Evolutionary conservation across 2,329 filamentous ascomycete genomes (phyloP).

Genomic region (Fusarium citri): DNA sequence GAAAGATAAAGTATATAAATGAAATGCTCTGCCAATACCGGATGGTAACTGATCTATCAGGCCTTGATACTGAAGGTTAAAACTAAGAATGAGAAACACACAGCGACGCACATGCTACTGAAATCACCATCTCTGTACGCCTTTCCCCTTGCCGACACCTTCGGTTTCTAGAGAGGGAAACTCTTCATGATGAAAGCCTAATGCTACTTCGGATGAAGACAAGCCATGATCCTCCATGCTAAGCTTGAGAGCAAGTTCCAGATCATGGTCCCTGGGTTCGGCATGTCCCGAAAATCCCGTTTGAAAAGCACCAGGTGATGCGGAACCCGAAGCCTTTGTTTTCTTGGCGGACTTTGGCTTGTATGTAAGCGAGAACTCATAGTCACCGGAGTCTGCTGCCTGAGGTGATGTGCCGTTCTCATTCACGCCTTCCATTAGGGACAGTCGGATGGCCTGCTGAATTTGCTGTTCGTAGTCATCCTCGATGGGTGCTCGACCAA

Average conservation of each 20-base stretch:
- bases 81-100: conserved; percentile 1
- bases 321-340: conserved; percentile 51
- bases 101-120: background rate
- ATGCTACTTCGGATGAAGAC: conserved; percentile 17
- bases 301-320: conserved; percentile 53
- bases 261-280: conserved; percentile 62
- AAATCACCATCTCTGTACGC: conserved; percentile 46
- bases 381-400: conserved; percentile 60
- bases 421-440: conserved; percentile 67
- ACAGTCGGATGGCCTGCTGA: conserved; percentile 71
- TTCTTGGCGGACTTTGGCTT: conserved; percentile 58
- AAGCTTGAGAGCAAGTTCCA: conserved; percentile 69
- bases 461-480: conserved; percentile 71
- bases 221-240: conserved; percentile 67
- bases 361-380: conserved; percentile 63
- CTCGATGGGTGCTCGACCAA: conserved; percentile 45
- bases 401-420: conserved; percentile 59
- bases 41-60: background rate
- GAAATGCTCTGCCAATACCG: conserved; percentile 3
- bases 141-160: conserved; percentile 60
- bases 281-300: conserved; percentile 36
- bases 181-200: conserved; percentile 48
- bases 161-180: conserved; percentile 56
- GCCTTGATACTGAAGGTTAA: background rate
- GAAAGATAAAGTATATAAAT: conserved; percentile 1